These are phyloP conservation scores for Puya raimondii DNA, from an alignment of 176 grass and related monocot genomes.

Conservation along the genomic window DNA sequence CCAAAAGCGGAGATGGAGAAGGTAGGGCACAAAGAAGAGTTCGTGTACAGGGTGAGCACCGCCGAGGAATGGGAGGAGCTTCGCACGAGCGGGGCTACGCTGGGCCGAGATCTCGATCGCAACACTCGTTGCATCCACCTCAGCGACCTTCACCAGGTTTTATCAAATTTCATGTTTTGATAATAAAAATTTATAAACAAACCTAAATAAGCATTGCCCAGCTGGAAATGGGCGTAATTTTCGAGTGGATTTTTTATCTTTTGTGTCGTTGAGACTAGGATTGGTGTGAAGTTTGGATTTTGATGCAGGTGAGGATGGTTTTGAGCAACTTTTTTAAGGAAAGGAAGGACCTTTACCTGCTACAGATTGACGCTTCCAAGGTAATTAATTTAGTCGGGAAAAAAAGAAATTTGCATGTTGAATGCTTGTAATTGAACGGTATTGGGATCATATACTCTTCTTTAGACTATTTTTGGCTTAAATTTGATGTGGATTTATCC, in stretches of 20 bases:
- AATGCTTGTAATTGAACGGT: too few relatives aligned
- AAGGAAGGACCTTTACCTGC: constrained; percentile 54
- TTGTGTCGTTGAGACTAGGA: not conserved
- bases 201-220: too few relatives aligned
- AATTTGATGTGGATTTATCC: too few relatives aligned
- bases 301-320: constrained; percentile 60
- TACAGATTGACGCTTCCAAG: constrained; percentile 54
- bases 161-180: constrained; percentile 1
- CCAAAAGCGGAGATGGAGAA: not conserved
- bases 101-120: constrained; percentile 53
- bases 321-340: constrained; percentile 48
- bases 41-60: constrained; percentile 57
- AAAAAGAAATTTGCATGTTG: too few relatives aligned
- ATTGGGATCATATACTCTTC: not conserved
- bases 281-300: not conserved
- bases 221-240: constrained; percentile 8
- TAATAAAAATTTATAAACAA: too few relatives aligned
- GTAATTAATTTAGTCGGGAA: constrained; percentile 12
- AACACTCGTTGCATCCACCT: constrained; percentile 65
- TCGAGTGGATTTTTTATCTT: not conserved
- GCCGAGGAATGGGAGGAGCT: constrained; percentile 49
- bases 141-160: constrained; percentile 56
- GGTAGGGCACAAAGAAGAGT: constrained; percentile 26
- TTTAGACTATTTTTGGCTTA: not conserved
- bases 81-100: constrained; percentile 27